phyloP scores from a whole-genome alignment of 1,284 basidiomycete species.

The Schizophyllum amplum region DNA sequence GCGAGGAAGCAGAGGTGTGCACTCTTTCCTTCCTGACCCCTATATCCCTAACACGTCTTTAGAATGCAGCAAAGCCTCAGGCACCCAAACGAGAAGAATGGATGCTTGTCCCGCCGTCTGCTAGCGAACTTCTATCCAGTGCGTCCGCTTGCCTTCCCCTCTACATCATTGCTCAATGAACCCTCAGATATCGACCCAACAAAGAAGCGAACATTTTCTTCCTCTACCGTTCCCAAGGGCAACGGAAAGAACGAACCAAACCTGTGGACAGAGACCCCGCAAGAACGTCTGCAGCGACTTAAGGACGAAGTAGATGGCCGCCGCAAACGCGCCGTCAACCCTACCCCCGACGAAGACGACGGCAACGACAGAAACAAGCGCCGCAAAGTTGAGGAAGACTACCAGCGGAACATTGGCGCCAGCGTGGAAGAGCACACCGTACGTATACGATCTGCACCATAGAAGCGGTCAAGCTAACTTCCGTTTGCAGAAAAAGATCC shows the following conservation, averaged over 20 bases:
- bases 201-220: slow-evolving; percentile 15
- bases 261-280: slow-evolving; percentile 92
- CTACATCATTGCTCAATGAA: not conserved
- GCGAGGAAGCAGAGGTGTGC: slow-evolving; percentile 56
- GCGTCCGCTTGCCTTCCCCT: slow-evolving; percentile 23
- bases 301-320: slow-evolving; percentile 83
- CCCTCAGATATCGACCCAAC: slow-evolving; percentile 26
- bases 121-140: slow-evolving; percentile 71
- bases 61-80: slow-evolving; percentile 71
- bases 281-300: slow-evolving; percentile 75
- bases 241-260: slow-evolving; percentile 37
- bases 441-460: too few species aligned
- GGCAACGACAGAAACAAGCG: slow-evolving; percentile 19
- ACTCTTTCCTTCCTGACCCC: slow-evolving; percentile 1
- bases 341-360: slow-evolving; percentile 32
- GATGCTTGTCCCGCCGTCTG: slow-evolving; percentile 89
- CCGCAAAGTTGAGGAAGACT: slow-evolving; percentile 46
- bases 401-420: slow-evolving; percentile 64
- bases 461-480: not conserved
- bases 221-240: slow-evolving; percentile 31
- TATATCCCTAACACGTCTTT: not conserved
- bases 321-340: slow-evolving; percentile 60
- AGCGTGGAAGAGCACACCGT: slow-evolving; percentile 81
- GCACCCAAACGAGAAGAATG: slow-evolving; percentile 80
- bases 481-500: slow-evolving; percentile 43